A percentile compares a stretch with the other conserved stretches of the same genome.
phyloP scores from a whole-genome alignment of 75 land plant genomes.

The Larix kaempferi region DNA sequence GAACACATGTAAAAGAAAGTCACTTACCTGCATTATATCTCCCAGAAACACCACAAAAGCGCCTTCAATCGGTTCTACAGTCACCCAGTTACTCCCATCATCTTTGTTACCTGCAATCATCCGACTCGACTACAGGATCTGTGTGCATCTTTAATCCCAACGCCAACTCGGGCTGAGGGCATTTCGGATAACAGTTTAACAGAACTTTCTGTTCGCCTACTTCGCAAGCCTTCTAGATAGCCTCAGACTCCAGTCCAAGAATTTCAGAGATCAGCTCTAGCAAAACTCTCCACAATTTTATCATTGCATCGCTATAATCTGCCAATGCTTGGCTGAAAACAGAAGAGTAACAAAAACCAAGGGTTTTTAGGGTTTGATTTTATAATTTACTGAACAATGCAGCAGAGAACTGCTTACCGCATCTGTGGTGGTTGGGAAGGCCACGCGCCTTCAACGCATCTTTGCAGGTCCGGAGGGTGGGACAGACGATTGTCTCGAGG shows the following conservation, averaged over 20 bases:
- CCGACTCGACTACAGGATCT: constrained; percentile 27
- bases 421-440: constrained; percentile 57
- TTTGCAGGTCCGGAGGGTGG: too few species aligned
- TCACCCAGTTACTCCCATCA: constrained; percentile 60
- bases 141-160: constrained; percentile 33
- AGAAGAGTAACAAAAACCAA: too few species aligned
- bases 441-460: too few species aligned
- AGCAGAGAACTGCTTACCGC: constrained; percentile 26
- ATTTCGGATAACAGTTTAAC: constrained; percentile 39
- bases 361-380: too few species aligned
- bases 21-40: constrained; percentile 52
- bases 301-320: background rate
- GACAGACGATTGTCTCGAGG: too few species aligned
- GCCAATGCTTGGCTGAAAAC: background rate
- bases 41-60: constrained; percentile 70
- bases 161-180: constrained; percentile 35
- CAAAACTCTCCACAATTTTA: background rate
- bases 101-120: constrained; percentile 67
- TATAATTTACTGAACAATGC: too few species aligned
- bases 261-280: constrained; percentile 13
- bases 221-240: constrained; percentile 15
- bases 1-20: too few species aligned
- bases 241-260: constrained; percentile 18
- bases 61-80: constrained; percentile 59
- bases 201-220: constrained; percentile 16